Evolutionary conservation across 2,329 filamentous ascomycete species (phyloP).

Genomic region (Aspergillus ustus): DNA sequence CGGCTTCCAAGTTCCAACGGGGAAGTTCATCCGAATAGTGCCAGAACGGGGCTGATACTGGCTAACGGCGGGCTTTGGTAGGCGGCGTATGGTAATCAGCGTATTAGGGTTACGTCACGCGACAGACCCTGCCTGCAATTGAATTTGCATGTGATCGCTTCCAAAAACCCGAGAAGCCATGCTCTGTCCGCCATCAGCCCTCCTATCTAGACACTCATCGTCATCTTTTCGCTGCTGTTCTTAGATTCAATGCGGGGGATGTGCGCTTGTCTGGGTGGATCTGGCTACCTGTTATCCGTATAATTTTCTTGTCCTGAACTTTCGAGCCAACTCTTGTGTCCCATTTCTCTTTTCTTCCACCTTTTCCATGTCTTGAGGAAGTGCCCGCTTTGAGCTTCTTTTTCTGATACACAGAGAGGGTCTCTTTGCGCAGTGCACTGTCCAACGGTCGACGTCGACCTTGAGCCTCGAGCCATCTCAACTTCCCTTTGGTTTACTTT

Average conservation of each 20-base stretch:
- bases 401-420: constrained; percentile 9
- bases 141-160: constrained; percentile 42
- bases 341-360: background rate
- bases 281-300: constrained; percentile 21
- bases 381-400: background rate
- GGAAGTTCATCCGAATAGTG: constrained; percentile 26
- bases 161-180: constrained; percentile 31
- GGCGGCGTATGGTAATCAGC: constrained; percentile 25
- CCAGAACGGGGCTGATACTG: constrained; percentile 20
- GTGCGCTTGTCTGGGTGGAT: constrained; percentile 16
- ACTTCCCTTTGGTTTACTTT: background rate
- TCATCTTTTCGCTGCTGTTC: constrained; percentile 6
- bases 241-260: constrained; percentile 26
- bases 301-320: constrained; percentile 19
- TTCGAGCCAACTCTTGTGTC: background rate
- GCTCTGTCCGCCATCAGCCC: constrained; percentile 22
- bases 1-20: constrained; percentile 12
- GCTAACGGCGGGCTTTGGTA: background rate
- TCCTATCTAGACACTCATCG: constrained; percentile 28
- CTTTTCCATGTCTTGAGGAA: background rate
- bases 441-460: constrained; percentile 20
- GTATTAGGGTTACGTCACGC: constrained; percentile 42
- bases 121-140: constrained; percentile 23
- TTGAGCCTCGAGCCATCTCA: constrained; percentile 4
- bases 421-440: constrained; percentile 13